Conservation (phyloP, 805 yeast genomes). For the Jamesozyma gamospora region DNA sequence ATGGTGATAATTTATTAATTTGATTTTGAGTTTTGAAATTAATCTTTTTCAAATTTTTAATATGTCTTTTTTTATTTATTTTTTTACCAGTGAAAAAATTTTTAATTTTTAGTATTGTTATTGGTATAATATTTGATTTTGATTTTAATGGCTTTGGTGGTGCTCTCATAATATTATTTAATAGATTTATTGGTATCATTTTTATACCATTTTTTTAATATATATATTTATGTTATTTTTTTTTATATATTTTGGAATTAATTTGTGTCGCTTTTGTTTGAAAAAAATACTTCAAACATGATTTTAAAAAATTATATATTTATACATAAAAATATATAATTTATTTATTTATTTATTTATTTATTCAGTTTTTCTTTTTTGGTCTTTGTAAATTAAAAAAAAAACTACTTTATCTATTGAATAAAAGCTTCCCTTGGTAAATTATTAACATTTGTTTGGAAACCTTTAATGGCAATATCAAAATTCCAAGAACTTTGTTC, state of each 20-base stretch:
- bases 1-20: slow-evolving; percentile 7
- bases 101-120: slow-evolving; percentile 9
- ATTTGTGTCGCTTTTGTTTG: too few relatives aligned
- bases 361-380: too few relatives aligned
- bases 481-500: slow-evolving; percentile 85
- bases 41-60: slow-evolving; percentile 13
- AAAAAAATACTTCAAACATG: too few relatives aligned
- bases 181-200: too few relatives aligned
- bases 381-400: too few relatives aligned
- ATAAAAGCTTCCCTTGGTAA: slow-evolving; percentile 50
- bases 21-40: slow-evolving; percentile 4
- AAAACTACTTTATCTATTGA: too few relatives aligned
- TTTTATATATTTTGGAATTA: too few relatives aligned
- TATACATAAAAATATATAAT: too few relatives aligned
- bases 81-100: slow-evolving; percentile 11
- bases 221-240: neutral
- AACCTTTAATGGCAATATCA: slow-evolving; percentile 56
- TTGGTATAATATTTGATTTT: slow-evolving; percentile 12
- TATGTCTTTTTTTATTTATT: slow-evolving; percentile 17
- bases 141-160: slow-evolving; percentile 27
- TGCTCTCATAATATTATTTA: slow-evolving; percentile 29
- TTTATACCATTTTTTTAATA: too few relatives aligned
- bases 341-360: too few relatives aligned
- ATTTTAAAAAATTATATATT: too few relatives aligned
- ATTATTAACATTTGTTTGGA: slow-evolving; percentile 53